phyloP scores from a whole-genome alignment of 2,329 filamentous ascomycete species.

The Hymenoscyphus scutula region DNA sequence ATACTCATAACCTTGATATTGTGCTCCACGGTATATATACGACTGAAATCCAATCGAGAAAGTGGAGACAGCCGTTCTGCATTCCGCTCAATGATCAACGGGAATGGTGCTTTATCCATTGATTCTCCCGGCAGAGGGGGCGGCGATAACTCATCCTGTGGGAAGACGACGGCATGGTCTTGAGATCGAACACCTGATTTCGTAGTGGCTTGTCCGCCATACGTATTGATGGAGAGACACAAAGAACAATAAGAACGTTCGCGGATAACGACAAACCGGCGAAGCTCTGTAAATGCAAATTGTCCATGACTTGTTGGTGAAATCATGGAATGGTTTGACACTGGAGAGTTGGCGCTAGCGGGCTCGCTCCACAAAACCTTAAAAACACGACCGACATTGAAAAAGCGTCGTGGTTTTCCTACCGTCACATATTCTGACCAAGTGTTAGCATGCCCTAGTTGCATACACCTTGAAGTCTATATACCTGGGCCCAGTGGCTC shows the following conservation, averaged over 20 bases:
- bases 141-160: too few species aligned
- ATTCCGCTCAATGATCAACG: too few species aligned
- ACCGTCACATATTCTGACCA: slow-evolving; percentile 1
- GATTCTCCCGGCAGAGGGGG: too few species aligned
- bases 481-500: too few species aligned
- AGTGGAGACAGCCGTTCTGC: slow-evolving; percentile 11
- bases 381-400: slow-evolving; percentile 19
- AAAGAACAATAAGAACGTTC: slow-evolving; percentile 11
- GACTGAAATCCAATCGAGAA: slow-evolving; percentile 18
- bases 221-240: slow-evolving; percentile 26
- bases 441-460: too few species aligned
- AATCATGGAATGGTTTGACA: background rate
- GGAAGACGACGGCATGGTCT: too few species aligned
- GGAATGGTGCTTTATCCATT: too few species aligned
- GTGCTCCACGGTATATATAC: slow-evolving; percentile 22
- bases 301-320: slow-evolving; percentile 5
- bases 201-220: slow-evolving; percentile 12
- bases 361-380: slow-evolving; percentile 20
- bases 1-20: slow-evolving; percentile 21
- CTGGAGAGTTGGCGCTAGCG: slow-evolving; percentile 11
- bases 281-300: slow-evolving; percentile 11
- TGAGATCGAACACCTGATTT: slow-evolving; percentile 18
- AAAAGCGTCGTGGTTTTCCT: slow-evolving; percentile 15
- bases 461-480: too few species aligned
- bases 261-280: slow-evolving; percentile 19